Evolutionary conservation across 768 basidiomycete species (phyloP), one percentile per base, ranked within the genome.

Genomic region (Tulasnella sp.): DNA sequence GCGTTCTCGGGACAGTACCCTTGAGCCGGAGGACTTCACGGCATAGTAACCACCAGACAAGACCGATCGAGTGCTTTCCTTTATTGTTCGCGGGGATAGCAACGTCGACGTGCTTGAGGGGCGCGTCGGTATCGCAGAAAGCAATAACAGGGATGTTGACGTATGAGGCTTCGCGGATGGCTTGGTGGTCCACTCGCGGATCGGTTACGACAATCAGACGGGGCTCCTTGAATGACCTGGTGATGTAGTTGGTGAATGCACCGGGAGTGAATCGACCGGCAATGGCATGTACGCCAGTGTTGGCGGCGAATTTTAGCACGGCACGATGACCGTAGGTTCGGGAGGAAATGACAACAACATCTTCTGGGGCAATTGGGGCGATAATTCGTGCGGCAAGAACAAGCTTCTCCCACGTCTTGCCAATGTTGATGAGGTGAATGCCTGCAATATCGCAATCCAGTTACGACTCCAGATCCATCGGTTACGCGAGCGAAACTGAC

Each of bases 101-200:
- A 81, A 99, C 91, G 84, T 99, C 97, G 84, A 99, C 96, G 84
- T 95, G 98, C 85, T 94, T 91, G 82, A 99, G 90, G 76, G 96
- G 94, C 68, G 97, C 95, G 85, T 99, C 97, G 81, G 96, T 97
- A 86, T 99, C 97, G 86, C 94, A 96, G 82, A 99, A 91, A 77
- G 97, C 97, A 81, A 99, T 97, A 82, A 99, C 97, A 81, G 97
- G 97, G 85, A 99, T 99, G 91, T 99, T 99, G 85, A 99, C 97
- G 83, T 99, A 99, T 76, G 97, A 97, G 67, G 97, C 96, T 87
- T 99, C 97, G 80, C 97, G 94, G 86, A 99, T 99, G 79, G 97
- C 97, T 86, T 99, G 97, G 89, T 99, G 97, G 86, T 99, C 97
- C 79, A 98, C 94, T 80, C 97, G 94, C 80, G 97, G 97, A 87